phyloP scores from a whole-genome alignment of 495 filamentous ascomycete genomes.

The Aspergillus sparsus region DNA sequence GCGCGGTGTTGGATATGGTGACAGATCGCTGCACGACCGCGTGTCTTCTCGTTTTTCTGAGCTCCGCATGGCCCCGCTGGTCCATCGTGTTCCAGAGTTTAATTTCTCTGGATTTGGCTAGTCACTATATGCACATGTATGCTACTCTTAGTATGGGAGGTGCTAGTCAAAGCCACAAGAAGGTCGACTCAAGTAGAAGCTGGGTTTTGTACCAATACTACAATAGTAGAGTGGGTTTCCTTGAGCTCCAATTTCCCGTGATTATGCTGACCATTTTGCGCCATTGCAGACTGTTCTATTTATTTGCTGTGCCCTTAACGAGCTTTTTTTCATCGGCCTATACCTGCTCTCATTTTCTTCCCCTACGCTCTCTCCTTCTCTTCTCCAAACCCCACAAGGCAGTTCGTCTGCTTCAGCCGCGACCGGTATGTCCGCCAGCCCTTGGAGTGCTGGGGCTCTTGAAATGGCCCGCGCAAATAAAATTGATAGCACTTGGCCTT shows the following conservation, averaged over 20 bases:
- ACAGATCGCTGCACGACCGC: constrained; percentile 93
- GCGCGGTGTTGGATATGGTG: constrained; percentile 96
- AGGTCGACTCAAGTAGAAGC: constrained; percentile 65
- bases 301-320: constrained; percentile 85
- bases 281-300: constrained; percentile 78
- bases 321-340: constrained; percentile 94
- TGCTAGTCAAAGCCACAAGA: constrained; percentile 82
- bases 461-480: constrained; percentile 92
- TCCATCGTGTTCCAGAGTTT: constrained; percentile 88
- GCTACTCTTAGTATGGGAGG: constrained; percentile 81
- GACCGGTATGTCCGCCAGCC: constrained; percentile 68
- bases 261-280: constrained; percentile 11
- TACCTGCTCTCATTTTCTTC: constrained; percentile 97
- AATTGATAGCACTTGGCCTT: constrained; percentile 81
- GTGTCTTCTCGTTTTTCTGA: constrained; percentile 89
- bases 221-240: constrained; percentile 76
- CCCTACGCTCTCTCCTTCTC: constrained; percentile 78
- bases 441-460: constrained; percentile 87
- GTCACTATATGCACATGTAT: constrained; percentile 99
- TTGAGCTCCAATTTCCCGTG: not conserved
- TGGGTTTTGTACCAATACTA: constrained; percentile 94
- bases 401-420: constrained; percentile 56
- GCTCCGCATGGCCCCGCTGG: constrained; percentile 90
- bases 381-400: constrained; percentile 57
- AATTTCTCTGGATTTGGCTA: constrained; percentile 88